Evolutionary conservation across 148 eudicot species (phyloP).

Genomic region (Amaranthus hypochondriacus): DNA sequence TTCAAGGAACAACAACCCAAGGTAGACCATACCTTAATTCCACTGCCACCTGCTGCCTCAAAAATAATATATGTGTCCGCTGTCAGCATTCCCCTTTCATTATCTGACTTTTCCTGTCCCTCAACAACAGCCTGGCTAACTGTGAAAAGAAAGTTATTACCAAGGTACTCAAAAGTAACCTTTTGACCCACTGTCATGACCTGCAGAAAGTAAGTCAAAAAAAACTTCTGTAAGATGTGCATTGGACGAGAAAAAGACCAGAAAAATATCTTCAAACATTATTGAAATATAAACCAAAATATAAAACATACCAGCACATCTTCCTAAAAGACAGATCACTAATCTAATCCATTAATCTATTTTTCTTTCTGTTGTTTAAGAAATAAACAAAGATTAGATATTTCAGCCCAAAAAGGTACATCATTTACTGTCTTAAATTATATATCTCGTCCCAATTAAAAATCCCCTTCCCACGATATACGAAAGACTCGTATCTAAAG

Average conservation of each 20-base stretch:
- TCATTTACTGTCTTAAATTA: no score
- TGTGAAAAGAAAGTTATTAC: conserved; percentile 59
- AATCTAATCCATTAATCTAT: neutral
- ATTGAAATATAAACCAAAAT: neutral
- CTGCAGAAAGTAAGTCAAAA: conserved; percentile 40
- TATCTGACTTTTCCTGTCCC: conserved; percentile 55
- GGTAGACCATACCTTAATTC: conserved; percentile 57
- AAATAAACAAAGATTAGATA: neutral
- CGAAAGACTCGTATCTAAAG: no score
- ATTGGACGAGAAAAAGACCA: conserved; percentile 2
- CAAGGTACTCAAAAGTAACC: conserved; percentile 82
- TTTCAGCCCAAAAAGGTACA: neutral
- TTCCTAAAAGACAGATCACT: neutral
- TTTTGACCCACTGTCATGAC: conserved; percentile 83
- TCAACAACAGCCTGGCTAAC: conserved; percentile 79
- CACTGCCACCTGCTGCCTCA: conserved; percentile 84
- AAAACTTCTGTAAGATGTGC: conserved; percentile 7
- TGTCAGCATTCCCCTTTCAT: conserved; percentile 81
- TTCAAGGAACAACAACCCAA: neutral
- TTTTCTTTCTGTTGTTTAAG: neutral
- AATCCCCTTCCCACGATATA: no score
- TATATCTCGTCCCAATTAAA: no score
- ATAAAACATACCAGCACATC: neutral
- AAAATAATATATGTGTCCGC: conserved; percentile 75
- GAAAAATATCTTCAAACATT: conserved; percentile 4